These are phyloP conservation scores for Chlorokybus atmophyticus DNA, from an alignment of 139 green algal genomes.

Conservation along the genomic window DNA sequence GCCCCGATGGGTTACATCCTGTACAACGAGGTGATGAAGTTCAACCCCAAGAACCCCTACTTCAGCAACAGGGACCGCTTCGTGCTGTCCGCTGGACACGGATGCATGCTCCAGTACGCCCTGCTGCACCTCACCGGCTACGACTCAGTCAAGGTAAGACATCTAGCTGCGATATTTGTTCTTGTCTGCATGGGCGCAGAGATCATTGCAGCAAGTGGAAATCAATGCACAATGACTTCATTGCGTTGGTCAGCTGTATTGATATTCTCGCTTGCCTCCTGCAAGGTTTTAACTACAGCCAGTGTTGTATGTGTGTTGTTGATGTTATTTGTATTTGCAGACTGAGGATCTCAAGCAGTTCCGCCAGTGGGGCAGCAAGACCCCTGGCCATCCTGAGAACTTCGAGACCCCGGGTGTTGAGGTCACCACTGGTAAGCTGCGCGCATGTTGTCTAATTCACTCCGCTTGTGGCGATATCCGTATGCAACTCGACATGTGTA, in stretches of 20 bases:
- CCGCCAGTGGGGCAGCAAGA: conserved; percentile 80
- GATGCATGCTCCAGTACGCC: conserved; percentile 97
- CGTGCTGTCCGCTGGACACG: conserved; percentile 95
- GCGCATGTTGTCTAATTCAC: no score
- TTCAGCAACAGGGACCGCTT: conserved; percentile 96
- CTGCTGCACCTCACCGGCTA: conserved; percentile 93
- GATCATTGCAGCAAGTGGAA: no score
- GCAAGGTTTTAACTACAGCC: no score
- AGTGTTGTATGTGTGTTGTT: no score
- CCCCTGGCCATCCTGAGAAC: conserved; percentile 97
- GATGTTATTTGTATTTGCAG: conserved; percentile 28
- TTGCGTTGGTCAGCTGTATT: no score
- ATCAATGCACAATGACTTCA: no score
- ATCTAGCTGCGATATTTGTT: no score
- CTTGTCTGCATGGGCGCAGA: no score
- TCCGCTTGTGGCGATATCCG: no score
- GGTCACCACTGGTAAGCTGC: conserved; percentile 81
- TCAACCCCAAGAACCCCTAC: conserved; percentile 86
- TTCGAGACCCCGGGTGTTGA: conserved; percentile 87
- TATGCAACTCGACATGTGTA: no score
- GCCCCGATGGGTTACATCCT: conserved; percentile 95
- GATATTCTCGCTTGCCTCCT: no score
- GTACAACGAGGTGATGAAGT: conserved; percentile 86
- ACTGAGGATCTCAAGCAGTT: conserved; percentile 93
- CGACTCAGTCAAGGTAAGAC: conserved; percentile 40